Conservation (phyloP, 768 basidiomycete species). For the Serendipita sp. region DNA sequence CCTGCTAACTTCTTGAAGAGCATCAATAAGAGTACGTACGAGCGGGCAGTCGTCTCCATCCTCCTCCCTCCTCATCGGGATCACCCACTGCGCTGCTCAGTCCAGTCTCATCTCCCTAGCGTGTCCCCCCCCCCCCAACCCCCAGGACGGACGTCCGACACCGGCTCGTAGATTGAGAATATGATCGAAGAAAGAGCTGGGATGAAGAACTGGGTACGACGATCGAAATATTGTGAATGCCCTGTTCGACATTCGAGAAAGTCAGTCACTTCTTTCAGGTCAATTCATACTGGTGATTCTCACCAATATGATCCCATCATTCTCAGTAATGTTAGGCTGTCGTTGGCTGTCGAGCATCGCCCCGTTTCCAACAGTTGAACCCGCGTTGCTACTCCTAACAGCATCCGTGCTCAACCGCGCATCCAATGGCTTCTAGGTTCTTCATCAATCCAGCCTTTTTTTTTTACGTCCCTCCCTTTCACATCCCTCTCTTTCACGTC, state of each 20-base stretch:
- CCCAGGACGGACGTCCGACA: conserved; percentile 5
- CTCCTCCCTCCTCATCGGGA: background rate
- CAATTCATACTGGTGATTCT: conserved; percentile 17
- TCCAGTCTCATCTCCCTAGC: background rate
- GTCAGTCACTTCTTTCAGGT: background rate
- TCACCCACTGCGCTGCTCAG: background rate
- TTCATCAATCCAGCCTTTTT: conserved; percentile 18
- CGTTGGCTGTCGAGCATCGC: background rate
- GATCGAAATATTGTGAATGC: conserved; percentile 89
- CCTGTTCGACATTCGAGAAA: conserved; percentile 27
- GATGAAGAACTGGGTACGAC: conserved; percentile 91
- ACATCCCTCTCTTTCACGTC: conserved; percentile 3
- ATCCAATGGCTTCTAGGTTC: background rate
- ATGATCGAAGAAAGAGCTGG: conserved; percentile 73
- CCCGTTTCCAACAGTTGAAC: conserved; percentile 10
- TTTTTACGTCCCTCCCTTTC: conserved; percentile 12
- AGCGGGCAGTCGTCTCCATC: background rate
- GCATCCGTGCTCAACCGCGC: conserved; percentile 8
- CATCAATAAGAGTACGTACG: background rate
- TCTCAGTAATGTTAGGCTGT: conserved; percentile 41
- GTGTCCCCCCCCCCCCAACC: background rate
- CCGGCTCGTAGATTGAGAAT: conserved; percentile 71
- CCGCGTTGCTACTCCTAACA: conserved; percentile 6
- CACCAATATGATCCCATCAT: conserved; percentile 79
- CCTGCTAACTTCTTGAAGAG: background rate